phyloP scores from a whole-genome alignment of 164 flowering plant species.

The Litsea cubeba region DNA sequence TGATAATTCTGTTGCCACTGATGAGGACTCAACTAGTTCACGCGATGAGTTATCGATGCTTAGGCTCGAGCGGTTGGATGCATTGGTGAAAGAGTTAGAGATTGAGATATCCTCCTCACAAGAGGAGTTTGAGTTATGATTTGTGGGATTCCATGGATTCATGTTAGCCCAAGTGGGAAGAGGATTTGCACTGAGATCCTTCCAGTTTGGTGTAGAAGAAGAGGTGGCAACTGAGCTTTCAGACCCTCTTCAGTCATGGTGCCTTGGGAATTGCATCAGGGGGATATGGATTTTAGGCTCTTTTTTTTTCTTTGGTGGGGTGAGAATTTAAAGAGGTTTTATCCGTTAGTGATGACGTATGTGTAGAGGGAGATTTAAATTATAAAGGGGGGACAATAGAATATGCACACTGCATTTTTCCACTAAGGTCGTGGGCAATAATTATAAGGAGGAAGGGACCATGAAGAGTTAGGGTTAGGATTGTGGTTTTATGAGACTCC shows the following conservation, averaged over 20 bases:
- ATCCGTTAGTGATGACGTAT: conserved; percentile 30
- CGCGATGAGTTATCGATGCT: conserved; percentile 35
- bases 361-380: conserved; percentile 20
- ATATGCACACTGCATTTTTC: conserved; percentile 45
- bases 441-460: conserved; percentile 22
- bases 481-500: neutral
- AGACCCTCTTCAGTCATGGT: conserved; percentile 48
- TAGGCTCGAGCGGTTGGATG: conserved; percentile 42
- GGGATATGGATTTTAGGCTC: neutral
- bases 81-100: conserved; percentile 45
- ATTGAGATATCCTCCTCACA: conserved; percentile 54
- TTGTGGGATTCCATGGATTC: conserved; percentile 29
- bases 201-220: conserved; percentile 36
- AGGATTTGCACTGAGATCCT: conserved; percentile 39
- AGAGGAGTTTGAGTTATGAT: conserved; percentile 43
- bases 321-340: conserved; percentile 26
- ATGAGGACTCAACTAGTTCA: conserved; percentile 28
- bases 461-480: neutral
- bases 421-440: conserved; percentile 52
- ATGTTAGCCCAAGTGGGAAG: conserved; percentile 26
- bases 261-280: neutral
- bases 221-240: conserved; percentile 43
- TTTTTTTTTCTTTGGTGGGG: conserved; percentile 12
- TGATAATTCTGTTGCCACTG: conserved; percentile 21
- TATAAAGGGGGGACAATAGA: conserved; percentile 39